Conservation (phyloP, 345 rosid species). For the Gossypium arboreum region DNA sequence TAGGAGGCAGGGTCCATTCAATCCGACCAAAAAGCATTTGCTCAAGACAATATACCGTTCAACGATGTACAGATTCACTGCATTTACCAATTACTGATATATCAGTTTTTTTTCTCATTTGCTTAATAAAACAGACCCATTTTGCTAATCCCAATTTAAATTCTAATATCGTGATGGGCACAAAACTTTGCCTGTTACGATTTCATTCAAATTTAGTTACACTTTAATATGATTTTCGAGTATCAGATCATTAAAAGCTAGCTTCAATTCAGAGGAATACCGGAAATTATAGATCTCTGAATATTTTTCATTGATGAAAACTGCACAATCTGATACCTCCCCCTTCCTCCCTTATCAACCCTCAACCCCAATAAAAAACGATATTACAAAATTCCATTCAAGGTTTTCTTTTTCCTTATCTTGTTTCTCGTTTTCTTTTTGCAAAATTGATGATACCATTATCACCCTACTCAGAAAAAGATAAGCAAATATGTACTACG, state of each 20-base stretch:
- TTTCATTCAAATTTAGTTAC: no score
- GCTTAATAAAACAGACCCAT: background rate
- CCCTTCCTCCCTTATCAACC: background rate
- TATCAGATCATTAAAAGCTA: no score
- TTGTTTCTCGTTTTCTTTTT: background rate
- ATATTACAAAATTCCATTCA: background rate
- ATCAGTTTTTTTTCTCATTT: background rate
- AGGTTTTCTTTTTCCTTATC: background rate
- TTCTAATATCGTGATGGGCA: no score
- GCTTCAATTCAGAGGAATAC: background rate
- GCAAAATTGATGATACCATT: background rate
- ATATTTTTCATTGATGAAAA: background rate
- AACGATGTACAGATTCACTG: background rate
- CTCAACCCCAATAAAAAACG: background rate
- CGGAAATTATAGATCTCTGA: background rate
- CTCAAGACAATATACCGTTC: background rate
- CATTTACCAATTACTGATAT: background rate
- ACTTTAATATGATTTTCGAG: no score
- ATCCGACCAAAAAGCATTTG: no score
- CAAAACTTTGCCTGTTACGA: no score
- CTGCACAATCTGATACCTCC: background rate
- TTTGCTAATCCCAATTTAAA: no score
- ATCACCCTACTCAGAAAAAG: background rate
- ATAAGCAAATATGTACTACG: constrained; percentile 12
- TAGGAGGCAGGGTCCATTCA: no score